Evolutionary conservation across 1,284 basidiomycete genomes (phyloP), one percentile per base, ranked within the genome.

Genomic region (Cutaneotrichosporon mucoides): DNA sequence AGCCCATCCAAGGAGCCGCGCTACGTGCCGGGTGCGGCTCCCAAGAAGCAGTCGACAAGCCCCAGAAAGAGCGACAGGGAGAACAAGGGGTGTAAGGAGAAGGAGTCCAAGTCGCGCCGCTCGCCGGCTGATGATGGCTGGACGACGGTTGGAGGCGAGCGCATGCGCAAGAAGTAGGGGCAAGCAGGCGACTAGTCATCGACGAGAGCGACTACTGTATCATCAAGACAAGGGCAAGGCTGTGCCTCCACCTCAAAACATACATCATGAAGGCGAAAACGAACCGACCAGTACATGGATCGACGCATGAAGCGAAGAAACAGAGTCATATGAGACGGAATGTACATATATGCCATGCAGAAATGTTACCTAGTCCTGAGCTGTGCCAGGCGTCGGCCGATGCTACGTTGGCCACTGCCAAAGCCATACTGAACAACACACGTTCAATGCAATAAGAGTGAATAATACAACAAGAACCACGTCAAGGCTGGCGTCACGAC

Each of bases 21-120:
- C 34, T 49, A 58, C 36, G 45, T 57, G 4, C 60, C 60, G 5
- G 60, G 60, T 8, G 40, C 60, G n/a, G 36, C 48, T 8, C 53
- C 53, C 7, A 56, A 35, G 7, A 57, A 37, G 41, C 56, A 56
- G 50, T 6, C 15, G 35, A 13, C 54, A 8, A 46, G 43, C 16
- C 45, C 53, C 34, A 37, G 34, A 38, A 55, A 55, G 53, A 46
- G 47, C 42, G 35, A 44, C 16, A 24, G 35, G 13, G 47, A 46
- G 6, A 3, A 13, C 10, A 24, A 50, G n/a, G 3, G n/a, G 5
- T 33, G 16, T 6, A 42, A 45, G 5, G 38, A 24, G 10, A 47
- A 45, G 43, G 45, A 43, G 24, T 11, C 38, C 15, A 36, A 42
- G 50, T 6, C 51, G 3, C 24, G 52, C 36, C 51, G 45, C 24